Percentiles rank a stretch among this genome's conserved stretches.
phyloP scores from a whole-genome alignment of 768 basidiomycete genomes.

The Auriscalpium microsporum region DNA sequence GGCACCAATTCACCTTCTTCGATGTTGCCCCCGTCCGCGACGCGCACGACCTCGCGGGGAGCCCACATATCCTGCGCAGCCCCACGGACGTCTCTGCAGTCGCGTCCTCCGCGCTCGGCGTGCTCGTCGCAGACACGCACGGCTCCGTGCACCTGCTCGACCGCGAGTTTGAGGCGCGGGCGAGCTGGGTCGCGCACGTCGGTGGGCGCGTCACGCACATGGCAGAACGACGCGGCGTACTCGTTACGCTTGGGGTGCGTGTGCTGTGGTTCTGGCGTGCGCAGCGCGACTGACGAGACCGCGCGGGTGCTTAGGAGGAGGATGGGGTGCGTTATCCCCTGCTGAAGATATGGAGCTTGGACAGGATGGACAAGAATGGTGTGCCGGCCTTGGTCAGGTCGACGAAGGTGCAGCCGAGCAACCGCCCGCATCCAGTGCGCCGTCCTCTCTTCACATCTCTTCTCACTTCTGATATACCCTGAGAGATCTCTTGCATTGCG shows the following conservation, averaged over 20 bases:
- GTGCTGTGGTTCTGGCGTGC: neutral
- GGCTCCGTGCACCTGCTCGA: slow-evolving; percentile 74
- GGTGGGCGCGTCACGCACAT: slow-evolving; percentile 82
- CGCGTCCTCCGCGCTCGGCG: slow-evolving; percentile 51
- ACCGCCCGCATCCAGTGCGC: slow-evolving; percentile 68
- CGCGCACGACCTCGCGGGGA: slow-evolving; percentile 60
- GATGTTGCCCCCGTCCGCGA: slow-evolving; percentile 71
- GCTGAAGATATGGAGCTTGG: slow-evolving; percentile 86
- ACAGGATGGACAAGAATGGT: slow-evolving; percentile 55
- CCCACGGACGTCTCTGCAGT: slow-evolving; percentile 70
- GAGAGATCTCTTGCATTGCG: slow-evolving; percentile 42
- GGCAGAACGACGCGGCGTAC: slow-evolving; percentile 68
- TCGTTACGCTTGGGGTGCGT: slow-evolving; percentile 86
- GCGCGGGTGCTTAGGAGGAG: slow-evolving; percentile 52
- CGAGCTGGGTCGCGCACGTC: slow-evolving; percentile 75
- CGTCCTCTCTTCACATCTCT: slow-evolving; percentile 8
- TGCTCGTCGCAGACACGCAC: slow-evolving; percentile 79
- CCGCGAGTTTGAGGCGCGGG: slow-evolving; percentile 58
- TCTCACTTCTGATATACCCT: slow-evolving; percentile 1
- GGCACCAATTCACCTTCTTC: slow-evolving; percentile 90
- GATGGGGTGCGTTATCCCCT: slow-evolving; percentile 54
- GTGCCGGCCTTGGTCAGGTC: slow-evolving; percentile 62
- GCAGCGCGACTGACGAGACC: slow-evolving; percentile 1
- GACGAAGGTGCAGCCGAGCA: slow-evolving; percentile 65
- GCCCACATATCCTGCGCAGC: slow-evolving; percentile 70